Conservation (phyloP, 2,329 filamentous ascomycete species). For the Allantophomopsis lycopodina region DNA sequence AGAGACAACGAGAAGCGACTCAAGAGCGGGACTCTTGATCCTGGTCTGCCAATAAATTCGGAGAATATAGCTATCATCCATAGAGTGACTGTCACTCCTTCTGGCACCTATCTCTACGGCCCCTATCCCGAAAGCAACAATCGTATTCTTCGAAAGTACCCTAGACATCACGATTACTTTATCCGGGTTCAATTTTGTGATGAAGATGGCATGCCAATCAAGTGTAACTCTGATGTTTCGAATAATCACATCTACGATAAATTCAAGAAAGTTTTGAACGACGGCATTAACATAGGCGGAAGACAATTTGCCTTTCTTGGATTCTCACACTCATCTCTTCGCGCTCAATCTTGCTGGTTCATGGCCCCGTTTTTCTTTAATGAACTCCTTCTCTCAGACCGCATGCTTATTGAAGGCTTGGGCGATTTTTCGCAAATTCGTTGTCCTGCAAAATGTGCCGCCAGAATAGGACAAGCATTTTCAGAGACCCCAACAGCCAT, state of each 20-base stretch:
- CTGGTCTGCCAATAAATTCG: constrained; percentile 1
- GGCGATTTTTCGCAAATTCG: constrained; percentile 36
- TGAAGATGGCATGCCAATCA: constrained; percentile 53
- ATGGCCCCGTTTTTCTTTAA: constrained; percentile 31
- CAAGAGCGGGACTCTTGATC: constrained; percentile 10
- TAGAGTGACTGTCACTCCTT: constrained; percentile 36
- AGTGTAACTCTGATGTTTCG: constrained; percentile 37
- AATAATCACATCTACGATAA: constrained; percentile 39
- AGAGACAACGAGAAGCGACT: constrained; percentile 24
- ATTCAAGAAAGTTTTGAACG: constrained; percentile 44
- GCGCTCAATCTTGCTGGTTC: constrained; percentile 59
- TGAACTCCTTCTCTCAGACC: constrained; percentile 18
- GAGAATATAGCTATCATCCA: constrained; percentile 13
- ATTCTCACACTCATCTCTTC: constrained; percentile 67
- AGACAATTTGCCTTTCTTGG: constrained; percentile 54
- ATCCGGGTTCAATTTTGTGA: constrained; percentile 61
- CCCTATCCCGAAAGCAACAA: constrained; percentile 57
- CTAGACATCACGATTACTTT: constrained; percentile 45
- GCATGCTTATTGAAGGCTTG: constrained; percentile 26
- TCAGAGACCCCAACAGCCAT: constrained; percentile 60
- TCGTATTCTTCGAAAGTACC: constrained; percentile 54
- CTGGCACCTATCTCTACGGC: constrained; percentile 39
- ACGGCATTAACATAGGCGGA: constrained; percentile 50
- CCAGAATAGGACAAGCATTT: constrained; percentile 51
- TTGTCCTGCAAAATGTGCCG: constrained; percentile 42